Conservation (phyloP, 2,329 filamentous ascomycete genomes). For the Microthyrium microscopicum region DNA sequence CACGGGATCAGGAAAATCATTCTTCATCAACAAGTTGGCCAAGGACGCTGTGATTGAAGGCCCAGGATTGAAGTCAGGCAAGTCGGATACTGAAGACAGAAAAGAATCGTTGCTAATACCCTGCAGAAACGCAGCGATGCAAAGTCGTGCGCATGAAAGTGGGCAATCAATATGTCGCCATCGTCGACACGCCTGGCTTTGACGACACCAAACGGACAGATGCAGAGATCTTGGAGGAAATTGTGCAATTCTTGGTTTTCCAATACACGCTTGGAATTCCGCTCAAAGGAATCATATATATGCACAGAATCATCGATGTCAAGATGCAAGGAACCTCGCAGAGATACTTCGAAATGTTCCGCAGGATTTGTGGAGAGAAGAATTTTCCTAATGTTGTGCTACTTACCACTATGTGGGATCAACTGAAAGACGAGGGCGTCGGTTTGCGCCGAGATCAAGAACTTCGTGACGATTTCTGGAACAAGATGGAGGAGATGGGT, state of each 20-base stretch:
- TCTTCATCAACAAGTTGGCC: slow-evolving; percentile 15
- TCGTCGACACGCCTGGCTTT: slow-evolving; percentile 22
- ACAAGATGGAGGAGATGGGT: slow-evolving; percentile 10
- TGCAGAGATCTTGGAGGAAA: slow-evolving; percentile 16
- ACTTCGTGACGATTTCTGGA: slow-evolving; percentile 13
- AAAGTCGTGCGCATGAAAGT: slow-evolving; percentile 10
- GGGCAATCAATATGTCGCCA: slow-evolving; percentile 10
- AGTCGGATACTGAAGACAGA: neutral
- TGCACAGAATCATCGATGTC: slow-evolving; percentile 18
- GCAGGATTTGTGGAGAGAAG: slow-evolving; percentile 13
- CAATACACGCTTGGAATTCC: slow-evolving; percentile 13
- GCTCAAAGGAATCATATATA: slow-evolving; percentile 18
- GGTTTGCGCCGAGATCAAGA: slow-evolving; percentile 10
- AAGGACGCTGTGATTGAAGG: slow-evolving; percentile 9
- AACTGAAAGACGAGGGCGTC: slow-evolving; percentile 9
- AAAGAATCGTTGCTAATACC: neutral
- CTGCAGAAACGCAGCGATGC: slow-evolving; percentile 6
- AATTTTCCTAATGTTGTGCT: slow-evolving; percentile 13
- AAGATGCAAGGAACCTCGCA: slow-evolving; percentile 12
- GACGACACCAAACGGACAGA: slow-evolving; percentile 16
- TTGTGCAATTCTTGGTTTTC: slow-evolving; percentile 12
- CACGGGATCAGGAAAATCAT: slow-evolving; percentile 17
- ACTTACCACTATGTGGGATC: slow-evolving; percentile 12
- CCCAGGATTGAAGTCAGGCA: slow-evolving; percentile 3
- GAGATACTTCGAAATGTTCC: slow-evolving; percentile 14